These are phyloP conservation scores for Gossypium australe DNA, from an alignment of 345 rosid genomes.

Conservation along the genomic window DNA sequence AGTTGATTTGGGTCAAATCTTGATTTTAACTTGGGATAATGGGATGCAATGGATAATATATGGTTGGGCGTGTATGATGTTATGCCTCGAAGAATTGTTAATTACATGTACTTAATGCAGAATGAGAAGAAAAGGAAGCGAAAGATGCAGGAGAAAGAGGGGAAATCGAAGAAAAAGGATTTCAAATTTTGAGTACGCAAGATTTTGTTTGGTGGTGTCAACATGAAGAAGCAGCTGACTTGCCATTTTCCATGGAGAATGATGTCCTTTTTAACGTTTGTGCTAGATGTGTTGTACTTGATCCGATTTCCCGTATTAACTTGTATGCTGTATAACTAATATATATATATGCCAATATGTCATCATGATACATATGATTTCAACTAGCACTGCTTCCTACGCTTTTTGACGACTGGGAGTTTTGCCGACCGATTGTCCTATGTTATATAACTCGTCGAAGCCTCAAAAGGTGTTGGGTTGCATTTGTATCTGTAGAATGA, in stretches of 20 bases:
- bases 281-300: background rate
- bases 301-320: background rate
- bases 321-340: background rate
- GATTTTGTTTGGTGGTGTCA: background rate
- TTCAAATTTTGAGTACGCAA: conserved; percentile 55
- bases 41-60: background rate
- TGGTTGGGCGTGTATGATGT: background rate
- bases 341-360: background rate
- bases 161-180: conserved; percentile 90
- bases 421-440: background rate
- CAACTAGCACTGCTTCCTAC: background rate
- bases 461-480: background rate
- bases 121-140: conserved; percentile 94
- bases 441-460: background rate
- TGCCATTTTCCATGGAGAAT: background rate
- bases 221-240: background rate
- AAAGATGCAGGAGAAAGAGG: conserved; percentile 86
- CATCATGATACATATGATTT: background rate
- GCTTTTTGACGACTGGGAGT: background rate
- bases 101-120: conserved; percentile 34
- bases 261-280: background rate
- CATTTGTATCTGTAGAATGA: background rate
- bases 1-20: background rate
- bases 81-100: background rate
- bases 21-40: background rate